Conservation (phyloP, 2,329 filamentous ascomycete species). For the Trichoderma afroharzianum region DNA sequence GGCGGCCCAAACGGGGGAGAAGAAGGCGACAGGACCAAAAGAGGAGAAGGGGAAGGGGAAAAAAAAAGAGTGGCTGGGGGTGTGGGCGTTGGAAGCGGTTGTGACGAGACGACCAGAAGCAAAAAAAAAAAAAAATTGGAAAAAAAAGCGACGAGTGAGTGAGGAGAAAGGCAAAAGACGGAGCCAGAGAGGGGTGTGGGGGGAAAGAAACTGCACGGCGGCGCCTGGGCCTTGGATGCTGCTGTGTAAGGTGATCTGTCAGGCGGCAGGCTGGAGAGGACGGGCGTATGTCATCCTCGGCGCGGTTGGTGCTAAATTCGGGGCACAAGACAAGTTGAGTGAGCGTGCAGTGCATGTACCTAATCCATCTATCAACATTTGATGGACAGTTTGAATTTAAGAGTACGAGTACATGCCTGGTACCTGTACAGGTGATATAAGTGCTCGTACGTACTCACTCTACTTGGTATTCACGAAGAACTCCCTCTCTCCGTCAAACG, state of each 20-base stretch:
- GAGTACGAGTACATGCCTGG: too few species aligned
- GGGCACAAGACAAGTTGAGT: not conserved
- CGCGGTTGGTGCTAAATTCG: not conserved
- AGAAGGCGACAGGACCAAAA: not conserved
- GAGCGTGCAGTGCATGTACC: too few species aligned
- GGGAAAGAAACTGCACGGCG: slow-evolving; percentile 1
- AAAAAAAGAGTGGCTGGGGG: slow-evolving; percentile 18
- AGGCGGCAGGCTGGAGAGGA: slow-evolving; percentile 5
- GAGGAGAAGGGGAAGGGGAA: slow-evolving; percentile 1
- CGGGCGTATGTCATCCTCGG: slow-evolving; percentile 11
- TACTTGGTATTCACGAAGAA: too few species aligned
- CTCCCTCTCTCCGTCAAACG: too few species aligned
- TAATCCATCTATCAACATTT: not conserved
- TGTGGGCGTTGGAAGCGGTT: not conserved
- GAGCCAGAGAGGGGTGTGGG: slow-evolving; percentile 14
- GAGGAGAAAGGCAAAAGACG: not conserved
- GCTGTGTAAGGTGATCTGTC: slow-evolving; percentile 18
- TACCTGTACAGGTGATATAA: not conserved
- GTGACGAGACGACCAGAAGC: not conserved
- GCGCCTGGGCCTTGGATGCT: not conserved
- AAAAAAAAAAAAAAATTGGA: not conserved
- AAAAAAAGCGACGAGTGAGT: not conserved
- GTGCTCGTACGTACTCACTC: too few species aligned
- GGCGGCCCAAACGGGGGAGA: slow-evolving; percentile 8
- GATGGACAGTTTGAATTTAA: too few species aligned